Evolutionary conservation across 805 yeast species (phyloP), one percentile per base, ranked within the genome.

Genomic region (Vanderwaltozyma polyspora): DNA sequence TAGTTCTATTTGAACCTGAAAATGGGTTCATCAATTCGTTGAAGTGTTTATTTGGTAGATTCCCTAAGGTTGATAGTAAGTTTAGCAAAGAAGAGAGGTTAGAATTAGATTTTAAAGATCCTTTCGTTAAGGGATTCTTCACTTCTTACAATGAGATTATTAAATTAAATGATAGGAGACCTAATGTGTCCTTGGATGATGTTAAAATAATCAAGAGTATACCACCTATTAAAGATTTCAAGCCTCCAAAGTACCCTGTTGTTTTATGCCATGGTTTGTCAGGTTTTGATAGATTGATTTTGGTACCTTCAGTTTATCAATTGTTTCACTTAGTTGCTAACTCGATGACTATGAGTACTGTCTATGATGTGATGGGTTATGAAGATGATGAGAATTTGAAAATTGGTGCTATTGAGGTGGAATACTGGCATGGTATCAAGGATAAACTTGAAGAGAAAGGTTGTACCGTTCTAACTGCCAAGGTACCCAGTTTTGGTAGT

Each of bases 241-340:
- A 55, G 10, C 67, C 79, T 4, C 86, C 93, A 0, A 70, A 71
- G 43, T 63, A 71, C 37, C 94, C 95, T 0, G 72, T 85, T 1
- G 79, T 85, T 0, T 56, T 85, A 19, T 85, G 94, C 47, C 95
- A 85, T 60, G 95, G 95, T 0, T 67, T 85, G 17, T 74, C 83
- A 0, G 95, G 95, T 1, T 85, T 83, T 46, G 93, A 82, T 46
- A 66, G 62, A 36, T 34, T 72, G 25, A 50, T 61, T 24, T 43
- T 75, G 7, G 29, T 71, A 2, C 74, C 77, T 0, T 64, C 63
- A 3, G 35, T 61, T 10, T 51, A 40, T 36, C 62, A 52, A 14
- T 42, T 59, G 24, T 45, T 55, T 2, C 49, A 43, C 5, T 23
- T 50, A 16, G 31, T 59, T 19, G 35, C 31, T 7, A 45, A 44